Percentiles rank a stretch among this genome's conserved stretches.
Conservation (phyloP, 2,329 filamentous ascomycete genomes). For the Pseudocercospora fuligena region DNA sequence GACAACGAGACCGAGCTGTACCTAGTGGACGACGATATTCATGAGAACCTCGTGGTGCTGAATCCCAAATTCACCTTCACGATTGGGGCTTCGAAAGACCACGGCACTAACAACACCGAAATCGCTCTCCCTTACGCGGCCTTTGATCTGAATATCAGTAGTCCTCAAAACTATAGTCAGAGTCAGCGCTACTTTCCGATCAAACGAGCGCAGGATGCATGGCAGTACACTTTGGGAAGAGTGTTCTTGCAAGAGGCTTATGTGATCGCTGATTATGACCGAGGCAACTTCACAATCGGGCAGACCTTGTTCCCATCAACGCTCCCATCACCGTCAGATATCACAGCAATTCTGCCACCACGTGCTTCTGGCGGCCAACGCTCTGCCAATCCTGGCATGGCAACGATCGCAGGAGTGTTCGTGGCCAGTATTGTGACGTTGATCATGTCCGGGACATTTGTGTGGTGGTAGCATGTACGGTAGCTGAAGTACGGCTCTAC, state of each 20-base stretch:
- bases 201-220: constrained; percentile 58
- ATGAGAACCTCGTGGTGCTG: constrained; percentile 37
- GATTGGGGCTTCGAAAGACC: constrained; percentile 16
- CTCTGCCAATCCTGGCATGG: too few relatives aligned
- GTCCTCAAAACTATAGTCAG: constrained; percentile 62
- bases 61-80: constrained; percentile 47
- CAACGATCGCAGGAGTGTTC: too few relatives aligned
- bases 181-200: constrained; percentile 68
- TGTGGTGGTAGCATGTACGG: too few relatives aligned
- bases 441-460: too few relatives aligned
- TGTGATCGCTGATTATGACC: constrained; percentile 54
- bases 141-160: constrained; percentile 51
- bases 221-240: constrained; percentile 66
- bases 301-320: constrained; percentile 30
- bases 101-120: constrained; percentile 39
- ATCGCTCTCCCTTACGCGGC: constrained; percentile 55
- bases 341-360: too few relatives aligned
- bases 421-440: too few relatives aligned
- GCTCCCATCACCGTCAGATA: too few relatives aligned
- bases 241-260: constrained; percentile 72
- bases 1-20: constrained; percentile 45
- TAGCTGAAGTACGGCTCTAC: too few relatives aligned
- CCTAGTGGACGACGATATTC: constrained; percentile 45
- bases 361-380: too few relatives aligned
- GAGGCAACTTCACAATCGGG: constrained; percentile 51